Evolutionary conservation across 805 yeast genomes (phyloP), one percentile per base, ranked within the genome.

Genomic region (Yamadazyma nakazawae): DNA sequence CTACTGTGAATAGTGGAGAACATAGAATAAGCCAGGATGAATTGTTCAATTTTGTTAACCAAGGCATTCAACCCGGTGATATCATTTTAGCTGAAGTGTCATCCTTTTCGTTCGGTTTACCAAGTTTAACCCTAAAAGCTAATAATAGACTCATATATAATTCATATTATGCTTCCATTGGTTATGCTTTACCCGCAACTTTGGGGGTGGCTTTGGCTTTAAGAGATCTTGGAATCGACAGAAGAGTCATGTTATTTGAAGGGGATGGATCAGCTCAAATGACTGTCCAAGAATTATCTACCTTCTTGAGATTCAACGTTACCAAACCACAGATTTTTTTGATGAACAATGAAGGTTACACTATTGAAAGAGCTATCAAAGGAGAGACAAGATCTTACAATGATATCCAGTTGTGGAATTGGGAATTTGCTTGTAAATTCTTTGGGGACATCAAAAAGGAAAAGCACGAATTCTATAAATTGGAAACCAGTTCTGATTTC

Each of bases 261-360:
- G 97, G 97, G 46, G 97, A 91, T 63, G 97, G 97, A 1, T 84
- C 96, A 2, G 92, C 96, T 2, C 96, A 88, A 70, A 87, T 91
- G 96, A 89, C 97, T 4, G 74, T 85, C 46, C 96, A 91, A 72
- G 97, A 91, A 60, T 64, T 84, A 42, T 79, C 88, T 0, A 75
- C 88, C 2, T 80, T 78, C 58, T 63, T 85, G 34, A 77, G 88
- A 51, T 70, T 77, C 51, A 70, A 74, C 16, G 72, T 85, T 36
- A 37, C 40, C 17, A 34, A 32, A 5, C 88, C 96, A 18, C 79
- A 84, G 36, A 75, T 91, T 24, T 78, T 90, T 55, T 65, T 91
- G 43, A 70, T 89, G 66, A 91, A 91, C 67, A 91, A 91, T 66
- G 77, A 78, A 47, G 97, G 97, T 1, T 91, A 91, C 68, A 85